Evolutionary conservation across 73 alveolate species (phyloP), one percentile per base, ranked within the genome.

Genomic region (Effrenium voratum): DNA sequence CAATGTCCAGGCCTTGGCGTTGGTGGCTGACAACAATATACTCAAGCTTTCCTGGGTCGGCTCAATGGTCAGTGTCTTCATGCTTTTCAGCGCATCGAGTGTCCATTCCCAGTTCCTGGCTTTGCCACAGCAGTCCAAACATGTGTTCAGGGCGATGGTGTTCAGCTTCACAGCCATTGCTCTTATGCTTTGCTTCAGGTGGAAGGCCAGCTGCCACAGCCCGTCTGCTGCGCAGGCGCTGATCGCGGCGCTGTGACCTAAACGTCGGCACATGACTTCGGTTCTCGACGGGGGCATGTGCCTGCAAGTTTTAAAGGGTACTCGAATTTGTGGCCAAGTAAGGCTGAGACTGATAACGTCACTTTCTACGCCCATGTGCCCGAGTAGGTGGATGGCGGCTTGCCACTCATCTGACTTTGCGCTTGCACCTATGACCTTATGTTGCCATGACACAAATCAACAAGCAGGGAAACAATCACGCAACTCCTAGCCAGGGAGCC

Each of bases 191-290:
- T 2, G 36, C 49, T n/a, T 63, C 47, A 6, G 66, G 70, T 5
- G 66, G 70, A 34, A 66, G 49, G 95, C 95, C 44, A 36, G 28
- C 12, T 46, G 95, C 95, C 95, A 88, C 26, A 32, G 43, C 41
- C 43, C 46, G 0, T 52, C 63, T 36, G 40, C 24, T 34, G 82
- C 49, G 45, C 59, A 44, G 28, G 70, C 81, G 44, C 63, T 66
- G 47, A 86, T 43, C 6, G 83, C 44, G 30, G 82, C 38, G 49
- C 94, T 59, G n/a, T 86, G 94, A 60, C 94, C 94, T 86, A 40
- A 44, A 3, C 5, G 30, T 26, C 86, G 5, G 52, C 86, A 75
- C 32, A 4, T 19, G 19, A 52, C 8, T 12, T n/a, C 26, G 19
- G 63, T 19, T 52, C 19, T 52, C 63, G 63, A 52, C 63, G 19